Evolutionary conservation across 192 early-diverging fungal species (phyloP), one percentile per base, ranked within the genome.

Genomic region (Coemansia sp.): DNA sequence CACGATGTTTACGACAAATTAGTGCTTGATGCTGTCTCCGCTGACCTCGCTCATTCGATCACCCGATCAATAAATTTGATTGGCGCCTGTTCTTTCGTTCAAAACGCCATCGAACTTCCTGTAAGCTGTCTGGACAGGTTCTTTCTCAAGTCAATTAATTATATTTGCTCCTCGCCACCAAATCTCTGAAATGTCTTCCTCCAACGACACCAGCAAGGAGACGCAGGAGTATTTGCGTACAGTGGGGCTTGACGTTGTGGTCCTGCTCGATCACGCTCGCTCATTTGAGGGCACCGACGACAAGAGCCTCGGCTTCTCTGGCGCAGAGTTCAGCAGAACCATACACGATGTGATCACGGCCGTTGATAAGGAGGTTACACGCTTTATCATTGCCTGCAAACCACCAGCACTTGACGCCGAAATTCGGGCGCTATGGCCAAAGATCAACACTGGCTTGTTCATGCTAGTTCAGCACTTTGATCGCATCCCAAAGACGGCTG

Each of bases 381-480:
- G 62, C 26, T 56, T 77, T 36, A 52, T 77, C 11, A 69, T 77
- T 53, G 73, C 73, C 2, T 69, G 65, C 37, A 77, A 77, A 22
- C 66, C 73, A 11, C 73, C 73, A 2, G 73, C 66, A 3, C 51
- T 63, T 3, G 66, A 64, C 17, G 21, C 18, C 4, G 73, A 77
- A 34, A 60, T 77, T 10, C 43, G 52, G 29, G 43, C 47, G 1
- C 32, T 77, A 23, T 69, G 60, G 15, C 73, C 73, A 61, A 77
- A 77, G 73, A 65, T 77, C 34, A 62, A 51, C 30, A 66, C 73
- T 0, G 73, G 65, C 13, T 56, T 69, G 15, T 77, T 77, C 55
- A 61, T 62, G 36, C 73, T 77, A 8, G 73, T 68, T 4, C 57
- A 65, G 54, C 58, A 55, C 6, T 31, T 57, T 14, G 49, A 62